Base-by-base conservation (phyloP, 768 basidiomycete species). In the Rhodocollybia butyracea region DNA sequence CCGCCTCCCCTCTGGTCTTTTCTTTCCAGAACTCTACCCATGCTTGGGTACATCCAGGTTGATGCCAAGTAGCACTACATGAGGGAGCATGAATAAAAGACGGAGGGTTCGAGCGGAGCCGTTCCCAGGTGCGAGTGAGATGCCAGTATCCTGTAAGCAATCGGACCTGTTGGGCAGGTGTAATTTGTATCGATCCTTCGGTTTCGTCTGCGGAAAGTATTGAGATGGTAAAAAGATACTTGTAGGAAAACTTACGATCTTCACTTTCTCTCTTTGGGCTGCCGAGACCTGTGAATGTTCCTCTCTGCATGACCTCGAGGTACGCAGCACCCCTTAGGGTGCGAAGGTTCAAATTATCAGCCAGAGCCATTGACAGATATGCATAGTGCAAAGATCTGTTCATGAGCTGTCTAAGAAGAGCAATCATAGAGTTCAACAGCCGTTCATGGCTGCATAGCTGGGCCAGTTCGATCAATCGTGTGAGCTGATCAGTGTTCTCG, bases 1-100 rank as follows among this genome's bases (percentile, higher is more conserved):
- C 80, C 3, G 75, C 66, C 32, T 89, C 88, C 42, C 79, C 74
- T 61, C 76, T 76, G 26, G 84, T 82, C 68, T 85, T 87, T 60
- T 89, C 87, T 68, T 85, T 86, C 88, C 88, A 90, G 64, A 89
- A 90, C 51, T 89, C 88, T 11, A 81, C 64, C 87, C 88, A 90
- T 54, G 82, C 82, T 66, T 87, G 86, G 22, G 77, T 80, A 60
- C 88, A 90, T 19, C 82, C 79, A 54, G 85, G 83, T 61, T 86
- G 85, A 62, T 87, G 84, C 85, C 86, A 89, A 10, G 82, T 84
- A 15, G 84, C 78, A 39, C 78, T 80, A 60, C 88, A 89, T 3
- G 80, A 70, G 7, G 79, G 66, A 2, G 83, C 77, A 61, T 90
- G 88, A 29, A 84, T 83, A 58, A 89, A 87, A n/a, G 67, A 64